Evolutionary conservation across 108 stramenopile species (phyloP), one percentile per base, ranked within the genome.

Genomic region (Nitzschia sp.): DNA sequence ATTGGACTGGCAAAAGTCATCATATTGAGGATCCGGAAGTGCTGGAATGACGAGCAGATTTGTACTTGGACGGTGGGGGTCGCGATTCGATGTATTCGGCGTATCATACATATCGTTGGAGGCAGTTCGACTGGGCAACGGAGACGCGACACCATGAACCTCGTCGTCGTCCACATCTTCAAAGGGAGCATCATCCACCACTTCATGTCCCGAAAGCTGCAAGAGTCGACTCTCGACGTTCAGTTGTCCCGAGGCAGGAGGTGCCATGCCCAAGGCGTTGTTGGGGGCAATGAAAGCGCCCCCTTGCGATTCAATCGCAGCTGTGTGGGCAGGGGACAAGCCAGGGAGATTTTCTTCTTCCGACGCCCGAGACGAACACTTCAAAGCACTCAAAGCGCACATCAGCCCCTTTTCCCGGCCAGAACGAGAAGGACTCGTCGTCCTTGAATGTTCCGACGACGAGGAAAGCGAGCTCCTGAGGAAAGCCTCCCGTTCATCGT

Each of bases 61-160:
- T n/a, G 11, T 6, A 3, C 2, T 38, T 2, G 36, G 23, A 18
- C 6, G 3, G 21, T 18, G 6, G 13, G 66, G 54, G 28, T 56
- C 66, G 26, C 53, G 66, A 26, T 67, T 67, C 19, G 66, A 67
- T 15, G 54, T 56, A 29, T 67, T 51, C n/a, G 47, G 51, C 8
- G 66, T 56, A 8, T 67, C 66, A 17, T 34, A 17, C 0, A 54
- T 67, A 67, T 67, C 66, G 24, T 67, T 54, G 1, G 66, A 67
- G 13, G 1, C 0, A 31, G 5, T 67, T 2, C 66, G 53, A 9
- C 35, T 35, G 1, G 33, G 35, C 27, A 9, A 33, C 31, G 1
- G 55, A 13, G 3, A 0, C 2, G 24, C 33, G 21, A 27, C 54
- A 23, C 11, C 21, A 0, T 67, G 54, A 3, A 4, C 64, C 18